These are phyloP conservation scores for Moesziomyces parantarcticus DNA, from an alignment of 1,284 basidiomycete genomes.

Conservation along the genomic window DNA sequence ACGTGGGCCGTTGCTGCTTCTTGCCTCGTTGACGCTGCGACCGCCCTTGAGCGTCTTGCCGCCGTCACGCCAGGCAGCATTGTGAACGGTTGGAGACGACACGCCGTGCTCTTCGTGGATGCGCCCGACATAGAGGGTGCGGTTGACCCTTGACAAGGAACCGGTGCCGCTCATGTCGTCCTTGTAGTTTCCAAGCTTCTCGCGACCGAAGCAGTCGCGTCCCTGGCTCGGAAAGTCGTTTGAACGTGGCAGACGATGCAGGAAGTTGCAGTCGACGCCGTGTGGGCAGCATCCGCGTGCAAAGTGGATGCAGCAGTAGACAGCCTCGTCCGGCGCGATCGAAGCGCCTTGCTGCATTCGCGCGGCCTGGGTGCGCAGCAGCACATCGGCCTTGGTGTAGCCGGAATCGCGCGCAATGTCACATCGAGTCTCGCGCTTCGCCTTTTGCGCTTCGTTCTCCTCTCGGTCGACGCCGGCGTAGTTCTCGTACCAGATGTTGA, in stretches of 20 bases:
- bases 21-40: constrained; percentile 36
- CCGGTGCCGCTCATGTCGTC: constrained; percentile 99
- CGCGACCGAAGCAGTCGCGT: constrained; percentile 94
- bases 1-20: constrained; percentile 21
- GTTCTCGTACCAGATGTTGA: constrained; percentile 98
- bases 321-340: constrained; percentile 73
- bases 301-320: constrained; percentile 95
- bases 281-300: constrained; percentile 96
- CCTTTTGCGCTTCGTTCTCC: constrained; percentile 74
- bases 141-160: constrained; percentile 90
- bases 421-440: constrained; percentile 89
- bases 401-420: constrained; percentile 88
- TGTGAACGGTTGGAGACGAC: constrained; percentile 33
- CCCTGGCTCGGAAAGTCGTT: constrained; percentile 84
- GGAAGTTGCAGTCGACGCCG: constrained; percentile 93
- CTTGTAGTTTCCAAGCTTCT: constrained; percentile 96
- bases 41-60: constrained; percentile 56
- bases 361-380: constrained; percentile 28
- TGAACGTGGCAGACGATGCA: constrained; percentile 78
- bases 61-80: constrained; percentile 53
- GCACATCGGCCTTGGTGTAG: constrained; percentile 74
- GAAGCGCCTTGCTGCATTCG: constrained; percentile 19
- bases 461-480: constrained; percentile 79
- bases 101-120: constrained; percentile 71
- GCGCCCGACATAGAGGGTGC: constrained; percentile 92